Base-by-base conservation (phyloP, 2,329 filamentous ascomycete genomes). In the Aspergillus aculeatinus region DNA sequence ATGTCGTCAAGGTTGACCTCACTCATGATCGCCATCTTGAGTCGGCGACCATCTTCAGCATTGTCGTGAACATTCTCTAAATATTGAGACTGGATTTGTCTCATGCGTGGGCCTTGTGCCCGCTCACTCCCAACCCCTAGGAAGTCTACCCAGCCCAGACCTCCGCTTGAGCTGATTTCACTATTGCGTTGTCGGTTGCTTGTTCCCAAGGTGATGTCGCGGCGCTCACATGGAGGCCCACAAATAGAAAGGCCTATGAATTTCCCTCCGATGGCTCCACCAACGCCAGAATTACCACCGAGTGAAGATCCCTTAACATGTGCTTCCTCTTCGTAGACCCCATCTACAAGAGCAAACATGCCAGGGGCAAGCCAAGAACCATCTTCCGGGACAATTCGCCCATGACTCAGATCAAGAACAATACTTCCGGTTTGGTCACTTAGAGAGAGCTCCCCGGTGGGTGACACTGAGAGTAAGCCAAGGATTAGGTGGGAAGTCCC, bases 101-200 rank as follows among this genome's bases (percentile, higher is more conserved):
- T 87, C 94, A 98, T 97, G 59, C 89, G 89, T 1, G 85, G 76
- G 0, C 94, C 93, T 1, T 89, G 86, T 6, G 92, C 92, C 50
- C 92, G 88, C 74, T 96, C 92, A 69, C 92, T 96, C 39, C 94
- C 94, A 1, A 95, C 85, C 5, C 94, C 95, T 1, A 98, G 81
- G 71, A 98, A 99, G 74, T 98, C 95, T 56, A 96, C 92, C 93
- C 95, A 99, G 48, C 95, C 95, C 71, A 98, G 97, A 0, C 91
- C 91, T 60, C 90, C 90, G 29, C 88, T 89, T 48, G 90, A 76
- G 48, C 74, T 79, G 39, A 79, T 59, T 55, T 77, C 72, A 60
- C 70, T 64, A 48, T 60, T 68, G 19, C 63, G 71, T 31, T 72
- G 68, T 14, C 69, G 82, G 16, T 82, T 84, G 58, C 82, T 85